These are phyloP conservation scores for Nannizziopsis barbatae DNA, from an alignment of 2,329 filamentous ascomycete genomes.

Conservation along the genomic window DNA sequence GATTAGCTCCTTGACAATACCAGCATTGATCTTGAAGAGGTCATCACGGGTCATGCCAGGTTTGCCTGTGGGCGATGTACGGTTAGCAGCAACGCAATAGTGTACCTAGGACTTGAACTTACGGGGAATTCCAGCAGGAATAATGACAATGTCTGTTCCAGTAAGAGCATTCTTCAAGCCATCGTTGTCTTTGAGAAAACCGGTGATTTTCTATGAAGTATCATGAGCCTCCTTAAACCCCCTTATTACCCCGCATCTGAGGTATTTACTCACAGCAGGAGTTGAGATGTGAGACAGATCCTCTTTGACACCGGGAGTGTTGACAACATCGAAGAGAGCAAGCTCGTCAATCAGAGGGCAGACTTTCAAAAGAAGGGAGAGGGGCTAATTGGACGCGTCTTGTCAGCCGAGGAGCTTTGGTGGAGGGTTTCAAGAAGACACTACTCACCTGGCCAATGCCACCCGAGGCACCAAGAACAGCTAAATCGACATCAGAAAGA, in stretches of 20 bases:
- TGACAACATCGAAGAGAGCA: slow-evolving; percentile 97
- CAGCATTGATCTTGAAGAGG: slow-evolving; percentile 99
- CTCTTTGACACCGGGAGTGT: slow-evolving; percentile 89
- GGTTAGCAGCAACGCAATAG: background rate
- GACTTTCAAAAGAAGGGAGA: slow-evolving; percentile 92
- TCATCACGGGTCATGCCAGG: slow-evolving; percentile 99
- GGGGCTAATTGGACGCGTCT: slow-evolving; percentile 50
- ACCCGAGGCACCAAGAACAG: slow-evolving; percentile 89
- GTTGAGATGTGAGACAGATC: slow-evolving; percentile 97
- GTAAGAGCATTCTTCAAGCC: slow-evolving; percentile 82
- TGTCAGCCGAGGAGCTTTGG: slow-evolving; percentile 3
- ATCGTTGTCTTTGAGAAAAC: slow-evolving; percentile 75
- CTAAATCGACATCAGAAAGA: slow-evolving; percentile 29
- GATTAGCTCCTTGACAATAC: slow-evolving; percentile 89
- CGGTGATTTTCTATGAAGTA: slow-evolving; percentile 58
- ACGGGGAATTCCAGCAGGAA: slow-evolving; percentile 97
- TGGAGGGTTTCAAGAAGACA: background rate
- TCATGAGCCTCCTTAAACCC: slow-evolving; percentile 4
- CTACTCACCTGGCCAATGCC: slow-evolving; percentile 86
- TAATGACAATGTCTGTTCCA: slow-evolving; percentile 89
- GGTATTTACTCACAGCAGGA: slow-evolving; percentile 53
- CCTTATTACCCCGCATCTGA: slow-evolving; percentile 4
- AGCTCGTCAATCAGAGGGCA: slow-evolving; percentile 82
- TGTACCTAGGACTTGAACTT: slow-evolving; percentile 31
- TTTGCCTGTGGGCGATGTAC: slow-evolving; percentile 61